Percentiles rank a stretch among this genome's conserved stretches.
Conservation (phyloP, 164 flowering plant genomes). For the Litsea cubeba region DNA sequence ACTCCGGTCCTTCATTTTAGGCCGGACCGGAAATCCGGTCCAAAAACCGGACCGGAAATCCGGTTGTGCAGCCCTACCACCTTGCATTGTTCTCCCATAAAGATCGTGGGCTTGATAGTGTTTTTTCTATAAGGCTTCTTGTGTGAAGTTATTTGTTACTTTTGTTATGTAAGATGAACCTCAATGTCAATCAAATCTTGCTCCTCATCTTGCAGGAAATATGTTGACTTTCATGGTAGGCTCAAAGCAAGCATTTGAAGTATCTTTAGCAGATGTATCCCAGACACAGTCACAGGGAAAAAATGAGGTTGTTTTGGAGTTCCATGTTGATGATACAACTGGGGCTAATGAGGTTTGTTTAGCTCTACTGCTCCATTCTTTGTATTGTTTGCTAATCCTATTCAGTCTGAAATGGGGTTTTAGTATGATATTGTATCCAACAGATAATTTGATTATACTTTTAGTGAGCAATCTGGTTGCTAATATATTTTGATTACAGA, state of each 20-base stretch:
- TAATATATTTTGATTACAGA: constrained; percentile 37
- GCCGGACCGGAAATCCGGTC: too few relatives aligned
- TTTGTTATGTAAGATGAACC: neutral
- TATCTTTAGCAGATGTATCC: constrained; percentile 88
- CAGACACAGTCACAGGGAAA: constrained; percentile 94
- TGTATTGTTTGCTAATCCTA: too few relatives aligned
- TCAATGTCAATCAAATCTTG: neutral
- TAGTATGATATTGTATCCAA: too few relatives aligned
- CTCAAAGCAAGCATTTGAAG: constrained; percentile 91
- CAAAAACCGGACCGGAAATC: too few relatives aligned
- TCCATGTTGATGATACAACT: constrained; percentile 94
- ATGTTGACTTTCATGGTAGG: constrained; percentile 73
- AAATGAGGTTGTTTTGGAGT: constrained; percentile 89
- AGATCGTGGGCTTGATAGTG: neutral
- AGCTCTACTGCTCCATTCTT: neutral
- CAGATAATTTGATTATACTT: neutral
- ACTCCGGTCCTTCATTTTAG: too few relatives aligned
- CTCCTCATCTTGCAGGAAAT: constrained; percentile 49
- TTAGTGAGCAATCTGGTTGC: neutral
- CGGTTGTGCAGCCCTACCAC: too few relatives aligned
- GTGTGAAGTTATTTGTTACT: neutral
- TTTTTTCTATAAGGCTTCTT: neutral
- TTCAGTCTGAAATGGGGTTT: neutral
- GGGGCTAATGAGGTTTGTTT: constrained; percentile 85
- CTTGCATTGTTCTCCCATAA: neutral